These are phyloP conservation scores for Drechslera avenae DNA, from an alignment of 2,329 filamentous ascomycete species.

Conservation along the genomic window DNA sequence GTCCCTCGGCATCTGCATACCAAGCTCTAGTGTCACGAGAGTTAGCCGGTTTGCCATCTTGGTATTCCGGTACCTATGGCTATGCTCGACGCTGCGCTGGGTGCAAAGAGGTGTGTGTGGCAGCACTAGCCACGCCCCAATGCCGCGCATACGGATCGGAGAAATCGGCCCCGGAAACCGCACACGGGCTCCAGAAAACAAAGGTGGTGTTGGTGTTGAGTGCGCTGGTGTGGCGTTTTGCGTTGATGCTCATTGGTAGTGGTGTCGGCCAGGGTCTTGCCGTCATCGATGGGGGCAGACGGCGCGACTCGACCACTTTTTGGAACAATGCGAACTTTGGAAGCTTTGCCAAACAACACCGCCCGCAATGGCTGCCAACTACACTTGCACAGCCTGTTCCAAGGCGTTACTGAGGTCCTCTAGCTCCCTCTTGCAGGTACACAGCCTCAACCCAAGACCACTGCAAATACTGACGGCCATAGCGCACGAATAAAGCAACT, in stretches of 20 bases:
- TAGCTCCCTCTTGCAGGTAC: constrained; percentile 28
- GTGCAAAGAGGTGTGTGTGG: background rate
- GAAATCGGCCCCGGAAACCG: background rate
- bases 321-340: constrained; percentile 16
- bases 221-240: constrained; percentile 6
- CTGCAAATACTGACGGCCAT: constrained; percentile 20
- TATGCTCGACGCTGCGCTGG: background rate
- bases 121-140: background rate
- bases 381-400: constrained; percentile 46
- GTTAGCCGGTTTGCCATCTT: constrained; percentile 4
- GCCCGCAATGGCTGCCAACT: constrained; percentile 44
- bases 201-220: constrained; percentile 3
- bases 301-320: constrained; percentile 37
- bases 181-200: background rate
- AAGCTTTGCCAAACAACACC: constrained; percentile 9
- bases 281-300: constrained; percentile 38
- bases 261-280: constrained; percentile 29
- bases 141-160: background rate
- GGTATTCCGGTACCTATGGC: constrained; percentile 4
- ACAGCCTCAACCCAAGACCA: background rate
- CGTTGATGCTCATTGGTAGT: constrained; percentile 18
- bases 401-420: constrained; percentile 29
- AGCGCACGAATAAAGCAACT: constrained; percentile 29
- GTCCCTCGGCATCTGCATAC: constrained; percentile 9
- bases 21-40: constrained; percentile 7